These are phyloP conservation scores for Santalum album DNA, from an alignment of 164 flowering plant species.

Conservation along the genomic window DNA sequence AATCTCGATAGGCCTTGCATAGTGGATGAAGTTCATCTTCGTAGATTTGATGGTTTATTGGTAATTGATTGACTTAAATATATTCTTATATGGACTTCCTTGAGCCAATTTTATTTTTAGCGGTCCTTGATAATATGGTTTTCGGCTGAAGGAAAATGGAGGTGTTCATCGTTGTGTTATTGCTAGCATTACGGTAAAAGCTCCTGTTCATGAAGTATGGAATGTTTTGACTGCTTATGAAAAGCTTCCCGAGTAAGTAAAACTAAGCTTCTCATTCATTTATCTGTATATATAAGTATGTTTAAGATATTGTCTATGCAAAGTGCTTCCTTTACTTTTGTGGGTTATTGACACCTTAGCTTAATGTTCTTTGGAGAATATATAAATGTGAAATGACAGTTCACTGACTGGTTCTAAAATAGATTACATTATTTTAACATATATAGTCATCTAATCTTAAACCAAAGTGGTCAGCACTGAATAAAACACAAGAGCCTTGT, in stretches of 20 bases:
- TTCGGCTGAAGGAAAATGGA: constrained; percentile 79
- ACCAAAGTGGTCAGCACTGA: too few species aligned
- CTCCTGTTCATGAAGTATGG: constrained; percentile 94
- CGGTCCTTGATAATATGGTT: constrained; percentile 18
- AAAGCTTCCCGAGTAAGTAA: constrained; percentile 82
- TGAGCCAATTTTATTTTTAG: constrained; percentile 9
- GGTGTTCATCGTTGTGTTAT: constrained; percentile 93
- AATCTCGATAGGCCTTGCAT: constrained; percentile 64
- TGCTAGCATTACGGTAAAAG: constrained; percentile 93
- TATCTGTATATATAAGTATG: too few species aligned
- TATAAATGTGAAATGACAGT: too few species aligned
- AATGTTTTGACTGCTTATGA: constrained; percentile 84
- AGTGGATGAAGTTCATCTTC: constrained; percentile 96
- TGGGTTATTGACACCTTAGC: too few species aligned
- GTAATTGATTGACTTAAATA: constrained; percentile 37
- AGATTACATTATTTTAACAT: too few species aligned
- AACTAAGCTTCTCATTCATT: neutral
- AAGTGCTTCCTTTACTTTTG: too few species aligned
- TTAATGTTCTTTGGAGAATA: too few species aligned
- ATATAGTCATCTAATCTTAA: too few species aligned
- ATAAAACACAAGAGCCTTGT: too few species aligned
- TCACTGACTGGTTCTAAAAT: too few species aligned
- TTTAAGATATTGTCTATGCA: too few species aligned
- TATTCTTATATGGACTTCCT: constrained; percentile 12
- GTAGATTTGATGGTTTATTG: constrained; percentile 91